Base-by-base conservation (phyloP, 805 yeast species). In the Zygoascus biomembranicola region DNA sequence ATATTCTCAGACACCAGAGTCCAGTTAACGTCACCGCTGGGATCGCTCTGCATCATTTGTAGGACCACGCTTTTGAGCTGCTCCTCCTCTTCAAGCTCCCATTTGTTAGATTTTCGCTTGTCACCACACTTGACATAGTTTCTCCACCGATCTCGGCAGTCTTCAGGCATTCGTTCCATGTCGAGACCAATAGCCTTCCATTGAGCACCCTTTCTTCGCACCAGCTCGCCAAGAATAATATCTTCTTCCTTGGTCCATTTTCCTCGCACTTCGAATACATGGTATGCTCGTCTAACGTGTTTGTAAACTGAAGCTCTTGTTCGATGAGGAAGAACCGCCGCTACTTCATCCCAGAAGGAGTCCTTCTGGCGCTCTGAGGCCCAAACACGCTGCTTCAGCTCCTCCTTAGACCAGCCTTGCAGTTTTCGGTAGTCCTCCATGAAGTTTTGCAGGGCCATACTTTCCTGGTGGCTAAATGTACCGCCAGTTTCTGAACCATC, bases 131-230 rank as follows among this genome's bases (percentile, higher is more conserved):
- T 90, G 57, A 90, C 86, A 66, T 90, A 92, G 66, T 92, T 92
- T 68, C 98, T 77, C 96, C 96, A 92, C 61, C 98, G 77, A 67
- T 92, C 98, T 61, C 98, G 78, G 68, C 97, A 90, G 70, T 92
- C 98, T 65, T 92, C 98, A 0, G 98, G 97, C 98, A 92, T 92
- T 63, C 98, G 76, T 13, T 87, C 88, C 80, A 92, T 74, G 8
- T 74, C 72, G 51, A 77, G 77, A 8, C 97, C 97, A 56, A 92
- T 87, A 43, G 75, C 74, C 60, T 88, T 88, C 98, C 98, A 92
- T 64, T 86, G 89, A 16, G 94, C 89, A 55, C 83, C 88, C 60
- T 80, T 78, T 26, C 82, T 80, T 9, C 77, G 68, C 10, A 87
- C 87, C 50, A 87, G 70, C 52, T 76, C 76, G 1, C 81, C 80